These are phyloP conservation scores for Mimosa pudica DNA, from an alignment of 306 rosid genomes.

Conservation along the genomic window DNA sequence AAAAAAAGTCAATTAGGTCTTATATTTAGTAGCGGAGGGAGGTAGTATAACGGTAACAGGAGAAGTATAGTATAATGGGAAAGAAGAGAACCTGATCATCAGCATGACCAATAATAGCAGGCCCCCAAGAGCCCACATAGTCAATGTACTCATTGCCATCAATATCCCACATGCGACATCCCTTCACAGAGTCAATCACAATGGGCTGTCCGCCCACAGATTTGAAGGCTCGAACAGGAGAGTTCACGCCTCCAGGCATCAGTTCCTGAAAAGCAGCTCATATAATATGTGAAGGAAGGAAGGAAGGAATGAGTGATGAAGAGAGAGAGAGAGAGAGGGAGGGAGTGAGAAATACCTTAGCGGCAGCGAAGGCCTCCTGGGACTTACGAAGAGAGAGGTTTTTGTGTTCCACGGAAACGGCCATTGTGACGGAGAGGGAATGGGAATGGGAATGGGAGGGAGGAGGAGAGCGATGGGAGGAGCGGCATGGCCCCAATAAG, in stretches of 20 bases:
- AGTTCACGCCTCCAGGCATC: slow-evolving; percentile 98
- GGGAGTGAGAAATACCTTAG: slow-evolving; percentile 55
- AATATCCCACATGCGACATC: slow-evolving; percentile 88
- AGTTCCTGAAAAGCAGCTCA: slow-evolving; percentile 49
- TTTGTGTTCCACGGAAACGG: slow-evolving; percentile 69
- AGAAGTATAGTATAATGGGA: not conserved
- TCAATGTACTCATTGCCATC: slow-evolving; percentile 94
- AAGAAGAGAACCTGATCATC: slow-evolving; percentile 70
- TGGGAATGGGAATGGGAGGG: too few species aligned
- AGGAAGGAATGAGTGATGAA: too few species aligned
- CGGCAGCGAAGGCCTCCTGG: slow-evolving; percentile 83
- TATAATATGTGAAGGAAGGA: too few species aligned
- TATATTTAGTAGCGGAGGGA: too few species aligned
- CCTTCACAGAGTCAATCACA: slow-evolving; percentile 82
- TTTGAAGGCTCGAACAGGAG: slow-evolving; percentile 95
- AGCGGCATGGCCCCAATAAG: slow-evolving; percentile 47
- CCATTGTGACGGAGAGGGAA: slow-evolving; percentile 43
- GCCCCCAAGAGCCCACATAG: slow-evolving; percentile 99
- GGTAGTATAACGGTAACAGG: too few species aligned
- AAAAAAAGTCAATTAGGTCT: too few species aligned
- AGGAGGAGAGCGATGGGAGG: slow-evolving; percentile 19
- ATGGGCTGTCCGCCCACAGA: slow-evolving; percentile 96
- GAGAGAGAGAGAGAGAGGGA: not conserved
- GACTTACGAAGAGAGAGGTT: slow-evolving; percentile 76
- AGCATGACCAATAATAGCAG: slow-evolving; percentile 97